Percentiles rank a stretch among this genome's conserved stretches.
Conservation (phyloP, 1,139 yeast species). For the Yamadazyma jaroonii region DNA sequence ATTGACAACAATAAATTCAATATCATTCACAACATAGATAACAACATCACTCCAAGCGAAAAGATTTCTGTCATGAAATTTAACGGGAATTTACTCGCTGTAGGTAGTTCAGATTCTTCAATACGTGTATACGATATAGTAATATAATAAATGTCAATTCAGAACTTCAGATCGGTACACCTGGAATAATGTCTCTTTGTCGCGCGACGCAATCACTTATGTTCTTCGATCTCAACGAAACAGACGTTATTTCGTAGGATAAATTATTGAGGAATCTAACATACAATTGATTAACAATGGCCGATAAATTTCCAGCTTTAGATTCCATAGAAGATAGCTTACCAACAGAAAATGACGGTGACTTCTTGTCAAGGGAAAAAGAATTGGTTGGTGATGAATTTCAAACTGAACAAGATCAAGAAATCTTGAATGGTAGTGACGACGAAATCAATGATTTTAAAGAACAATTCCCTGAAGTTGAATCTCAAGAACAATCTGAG, state of each 20-base stretch:
- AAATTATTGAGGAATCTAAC: too few species aligned
- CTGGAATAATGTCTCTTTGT: neutral
- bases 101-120: constrained; percentile 70
- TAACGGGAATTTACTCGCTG: constrained; percentile 47
- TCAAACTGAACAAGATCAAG: constrained; percentile 63
- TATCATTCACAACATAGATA: constrained; percentile 28
- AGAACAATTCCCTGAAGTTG: constrained; percentile 66
- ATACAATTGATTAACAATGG: constrained; percentile 40
- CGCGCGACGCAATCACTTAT: constrained; percentile 1
- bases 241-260: too few species aligned
- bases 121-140: constrained; percentile 46
- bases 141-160: neutral
- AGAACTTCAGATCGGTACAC: neutral
- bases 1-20: constrained; percentile 23
- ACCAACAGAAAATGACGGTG: constrained; percentile 42
- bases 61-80: constrained; percentile 60
- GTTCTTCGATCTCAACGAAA: neutral
- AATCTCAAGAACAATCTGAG: constrained; percentile 19
- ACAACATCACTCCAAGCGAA: constrained; percentile 53
- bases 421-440: constrained; percentile 50
- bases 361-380: constrained; percentile 81
- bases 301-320: constrained; percentile 84
- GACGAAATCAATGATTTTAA: constrained; percentile 67
- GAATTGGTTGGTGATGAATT: constrained; percentile 83
- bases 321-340: constrained; percentile 47